These are phyloP conservation scores for Blastobotrys apis DNA, from an alignment of 1,139 yeast species.

Conservation along the genomic window DNA sequence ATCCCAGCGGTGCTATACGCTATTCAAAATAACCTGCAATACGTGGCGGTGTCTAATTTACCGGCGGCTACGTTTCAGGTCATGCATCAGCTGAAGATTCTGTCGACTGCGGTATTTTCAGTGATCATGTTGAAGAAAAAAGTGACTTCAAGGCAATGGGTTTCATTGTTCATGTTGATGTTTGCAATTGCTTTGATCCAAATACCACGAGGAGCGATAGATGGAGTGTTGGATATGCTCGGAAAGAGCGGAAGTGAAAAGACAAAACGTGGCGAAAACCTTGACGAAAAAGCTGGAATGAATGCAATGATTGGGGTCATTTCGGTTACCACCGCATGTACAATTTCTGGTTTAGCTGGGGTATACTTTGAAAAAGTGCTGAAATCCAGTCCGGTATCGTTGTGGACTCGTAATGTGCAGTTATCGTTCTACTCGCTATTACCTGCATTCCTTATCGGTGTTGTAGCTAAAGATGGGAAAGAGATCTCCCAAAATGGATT, in stretches of 20 bases:
- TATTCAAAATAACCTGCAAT: constrained; percentile 36
- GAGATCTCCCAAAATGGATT: constrained; percentile 32
- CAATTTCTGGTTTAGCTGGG: constrained; percentile 37
- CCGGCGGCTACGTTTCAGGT: constrained; percentile 40
- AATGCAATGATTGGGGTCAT: constrained; percentile 29
- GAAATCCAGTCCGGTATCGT: constrained; percentile 19
- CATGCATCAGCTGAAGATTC: constrained; percentile 37
- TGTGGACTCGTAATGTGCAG: constrained; percentile 38
- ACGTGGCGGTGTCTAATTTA: constrained; percentile 37
- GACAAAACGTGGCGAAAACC: neutral
- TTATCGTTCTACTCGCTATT: constrained; percentile 35
- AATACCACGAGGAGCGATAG: constrained; percentile 26
- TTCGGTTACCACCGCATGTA: constrained; percentile 34
- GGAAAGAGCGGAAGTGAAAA: neutral
- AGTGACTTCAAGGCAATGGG: constrained; percentile 32
- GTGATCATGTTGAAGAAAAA: constrained; percentile 32
- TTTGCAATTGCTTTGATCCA: constrained; percentile 37
- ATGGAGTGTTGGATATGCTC: constrained; percentile 8
- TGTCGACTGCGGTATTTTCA: constrained; percentile 38
- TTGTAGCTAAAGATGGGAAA: constrained; percentile 31
- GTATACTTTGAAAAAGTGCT: constrained; percentile 38
- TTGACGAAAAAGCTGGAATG: constrained; percentile 9
- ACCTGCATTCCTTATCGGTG: constrained; percentile 36
- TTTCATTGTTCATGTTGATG: constrained; percentile 33
- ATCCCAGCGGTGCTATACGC: constrained; percentile 37